These are phyloP conservation scores for Cercospora sp. DNA, from an alignment of 2,329 filamentous ascomycete species.

Conservation along the genomic window DNA sequence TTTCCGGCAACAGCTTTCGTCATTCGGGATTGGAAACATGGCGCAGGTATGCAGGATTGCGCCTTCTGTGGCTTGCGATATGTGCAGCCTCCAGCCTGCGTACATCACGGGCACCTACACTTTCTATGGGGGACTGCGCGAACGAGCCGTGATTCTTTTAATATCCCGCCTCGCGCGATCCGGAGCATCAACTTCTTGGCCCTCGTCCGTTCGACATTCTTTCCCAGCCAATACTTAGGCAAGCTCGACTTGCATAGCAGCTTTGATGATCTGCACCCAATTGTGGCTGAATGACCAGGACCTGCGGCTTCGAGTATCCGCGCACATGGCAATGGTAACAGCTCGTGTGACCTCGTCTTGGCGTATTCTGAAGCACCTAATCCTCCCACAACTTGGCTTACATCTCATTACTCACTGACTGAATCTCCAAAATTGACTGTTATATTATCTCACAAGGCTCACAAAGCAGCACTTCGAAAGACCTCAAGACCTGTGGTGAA, in stretches of 20 bases:
- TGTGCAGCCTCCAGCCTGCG: neutral
- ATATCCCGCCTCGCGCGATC: neutral
- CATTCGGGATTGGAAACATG: neutral
- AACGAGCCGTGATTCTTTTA: neutral
- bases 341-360: neutral
- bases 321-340: neutral
- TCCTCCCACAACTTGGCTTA: neutral
- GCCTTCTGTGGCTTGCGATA: neutral
- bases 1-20: neutral
- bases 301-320: neutral
- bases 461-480: neutral
- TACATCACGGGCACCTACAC: neutral
- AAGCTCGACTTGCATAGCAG: neutral
- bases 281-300: neutral
- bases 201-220: neutral
- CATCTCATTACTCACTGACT: neutral
- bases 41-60: neutral
- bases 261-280: neutral
- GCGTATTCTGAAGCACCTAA: neutral
- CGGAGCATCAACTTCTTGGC: neutral
- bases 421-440: neutral
- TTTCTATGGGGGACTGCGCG: neutral
- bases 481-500: neutral
- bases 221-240: neutral
- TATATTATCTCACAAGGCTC: neutral